Evolutionary conservation across 1,284 basidiomycete genomes (phyloP).

Genomic region (Cystobasidium slooffiae): DNA sequence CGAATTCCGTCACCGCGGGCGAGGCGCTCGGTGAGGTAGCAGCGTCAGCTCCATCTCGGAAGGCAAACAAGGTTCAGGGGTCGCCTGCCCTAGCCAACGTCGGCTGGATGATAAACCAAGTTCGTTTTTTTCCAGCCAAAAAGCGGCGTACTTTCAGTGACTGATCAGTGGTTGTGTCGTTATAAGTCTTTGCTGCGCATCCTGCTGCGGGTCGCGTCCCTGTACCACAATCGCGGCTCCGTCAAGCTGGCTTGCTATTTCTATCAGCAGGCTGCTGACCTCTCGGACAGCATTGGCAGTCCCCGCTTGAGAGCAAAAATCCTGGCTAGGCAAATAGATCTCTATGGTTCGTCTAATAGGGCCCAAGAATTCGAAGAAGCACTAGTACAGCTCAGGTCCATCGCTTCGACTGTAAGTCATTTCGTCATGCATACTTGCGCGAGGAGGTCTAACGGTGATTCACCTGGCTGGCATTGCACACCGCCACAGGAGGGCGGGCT

Average conservation of each 20-base stretch:
- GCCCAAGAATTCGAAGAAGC: neutral
- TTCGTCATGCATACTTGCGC: neutral
- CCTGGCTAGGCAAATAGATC: constrained; percentile 61
- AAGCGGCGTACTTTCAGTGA: neutral
- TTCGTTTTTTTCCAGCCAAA: neutral
- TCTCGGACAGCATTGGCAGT: constrained; percentile 70
- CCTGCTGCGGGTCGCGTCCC: constrained; percentile 35
- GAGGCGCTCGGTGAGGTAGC: neutral
- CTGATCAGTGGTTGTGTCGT: constrained; percentile 4
- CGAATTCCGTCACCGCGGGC: constrained; percentile 44
- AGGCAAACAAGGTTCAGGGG: neutral
- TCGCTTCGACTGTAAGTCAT: constrained; percentile 7
- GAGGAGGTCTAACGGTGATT: neutral
- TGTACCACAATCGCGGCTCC: constrained; percentile 67
- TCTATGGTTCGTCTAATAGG: neutral
- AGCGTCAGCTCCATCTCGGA: no score
- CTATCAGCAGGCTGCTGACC: constrained; percentile 69
- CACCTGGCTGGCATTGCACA: no score
- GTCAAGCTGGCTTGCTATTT: constrained; percentile 81
- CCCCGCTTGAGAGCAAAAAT: constrained; percentile 69
- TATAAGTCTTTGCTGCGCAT: neutral
- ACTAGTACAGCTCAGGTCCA: constrained; percentile 4
- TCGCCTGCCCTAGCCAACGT: neutral
- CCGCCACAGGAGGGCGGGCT: constrained; percentile 27
- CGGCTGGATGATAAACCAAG: constrained; percentile 12